These are phyloP conservation scores for Inga oerstediana DNA, from an alignment of 306 rosid species.

Conservation along the genomic window DNA sequence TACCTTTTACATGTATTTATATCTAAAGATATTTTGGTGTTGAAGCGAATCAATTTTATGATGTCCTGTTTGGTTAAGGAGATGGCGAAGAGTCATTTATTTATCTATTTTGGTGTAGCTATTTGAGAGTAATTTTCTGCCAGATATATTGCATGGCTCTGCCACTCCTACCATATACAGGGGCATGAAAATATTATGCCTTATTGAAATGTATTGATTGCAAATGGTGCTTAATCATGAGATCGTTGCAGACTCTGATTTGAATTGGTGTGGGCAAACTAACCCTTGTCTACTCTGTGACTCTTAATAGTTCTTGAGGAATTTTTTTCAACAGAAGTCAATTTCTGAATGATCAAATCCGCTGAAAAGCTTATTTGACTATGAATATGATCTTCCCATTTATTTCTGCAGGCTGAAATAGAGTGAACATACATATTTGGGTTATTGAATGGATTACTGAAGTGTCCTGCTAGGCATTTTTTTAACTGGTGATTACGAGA, in stretches of 20 bases:
- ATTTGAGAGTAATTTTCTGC: too few species aligned
- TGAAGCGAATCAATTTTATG: neutral
- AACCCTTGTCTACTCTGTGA: neutral
- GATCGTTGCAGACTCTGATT: neutral
- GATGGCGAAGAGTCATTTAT: too few species aligned
- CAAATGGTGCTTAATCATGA: neutral
- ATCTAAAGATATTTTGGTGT: neutral
- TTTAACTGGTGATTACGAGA: conserved; percentile 38
- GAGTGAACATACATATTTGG: conserved; percentile 37
- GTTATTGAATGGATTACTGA: conserved; percentile 45
- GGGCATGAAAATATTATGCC: too few species aligned
- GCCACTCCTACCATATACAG: neutral
- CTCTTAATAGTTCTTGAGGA: neutral
- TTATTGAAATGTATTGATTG: neutral
- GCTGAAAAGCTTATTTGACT: conserved; percentile 40
- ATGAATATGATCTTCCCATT: conserved; percentile 3
- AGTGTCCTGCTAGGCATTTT: conserved; percentile 45
- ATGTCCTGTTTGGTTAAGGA: neutral
- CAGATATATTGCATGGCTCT: neutral
- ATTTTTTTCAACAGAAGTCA: conserved; percentile 14
- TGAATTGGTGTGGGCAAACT: neutral
- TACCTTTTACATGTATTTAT: neutral
- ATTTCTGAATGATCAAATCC: conserved; percentile 20
- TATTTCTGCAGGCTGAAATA: conserved; percentile 44
- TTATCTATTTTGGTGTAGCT: too few species aligned